Conservation (phyloP, 768 basidiomycete species). For the Polyporus arcularius region DNA sequence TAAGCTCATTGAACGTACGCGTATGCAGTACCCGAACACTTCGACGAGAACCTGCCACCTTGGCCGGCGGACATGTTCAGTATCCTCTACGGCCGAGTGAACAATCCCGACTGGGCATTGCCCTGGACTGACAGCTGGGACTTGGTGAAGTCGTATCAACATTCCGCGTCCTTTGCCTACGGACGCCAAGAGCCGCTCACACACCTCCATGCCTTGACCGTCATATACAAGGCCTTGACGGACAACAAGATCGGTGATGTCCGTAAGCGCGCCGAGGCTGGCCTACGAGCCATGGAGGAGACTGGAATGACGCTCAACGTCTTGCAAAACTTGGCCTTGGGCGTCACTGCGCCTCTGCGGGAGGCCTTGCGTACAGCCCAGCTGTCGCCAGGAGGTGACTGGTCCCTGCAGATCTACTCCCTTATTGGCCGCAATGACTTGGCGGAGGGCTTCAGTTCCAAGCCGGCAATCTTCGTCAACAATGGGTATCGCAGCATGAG, state of each 20-base stretch:
- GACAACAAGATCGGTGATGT: conserved; percentile 51
- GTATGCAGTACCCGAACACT: conserved; percentile 34
- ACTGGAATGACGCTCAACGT: conserved; percentile 48
- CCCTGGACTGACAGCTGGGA: conserved; percentile 42
- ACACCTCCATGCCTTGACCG: conserved; percentile 53
- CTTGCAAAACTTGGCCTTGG: conserved; percentile 61
- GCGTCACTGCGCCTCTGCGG: conserved; percentile 73
- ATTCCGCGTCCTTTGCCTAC: conserved; percentile 58
- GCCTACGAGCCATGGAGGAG: conserved; percentile 56
- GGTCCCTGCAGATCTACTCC: conserved; percentile 69
- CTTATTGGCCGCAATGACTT: conserved; percentile 77
- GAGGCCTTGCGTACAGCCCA: conserved; percentile 89
- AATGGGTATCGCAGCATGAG: conserved; percentile 60
- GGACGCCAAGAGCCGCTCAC: conserved; percentile 61
- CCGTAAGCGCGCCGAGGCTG: conserved; percentile 68
- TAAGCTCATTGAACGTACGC: not conserved
- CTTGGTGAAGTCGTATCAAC: conserved; percentile 49
- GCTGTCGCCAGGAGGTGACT: conserved; percentile 69
- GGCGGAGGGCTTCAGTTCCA: conserved; percentile 57
- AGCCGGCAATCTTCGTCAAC: conserved; percentile 45
- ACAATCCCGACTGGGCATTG: conserved; percentile 69
- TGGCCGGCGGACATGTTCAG: conserved; percentile 80
- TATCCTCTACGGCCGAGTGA: conserved; percentile 55
- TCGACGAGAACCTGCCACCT: conserved; percentile 73
- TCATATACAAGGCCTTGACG: conserved; percentile 59